Evolutionary conservation across 2,329 filamentous ascomycete species (phyloP).

Genomic region (Fusarium equiseti): DNA sequence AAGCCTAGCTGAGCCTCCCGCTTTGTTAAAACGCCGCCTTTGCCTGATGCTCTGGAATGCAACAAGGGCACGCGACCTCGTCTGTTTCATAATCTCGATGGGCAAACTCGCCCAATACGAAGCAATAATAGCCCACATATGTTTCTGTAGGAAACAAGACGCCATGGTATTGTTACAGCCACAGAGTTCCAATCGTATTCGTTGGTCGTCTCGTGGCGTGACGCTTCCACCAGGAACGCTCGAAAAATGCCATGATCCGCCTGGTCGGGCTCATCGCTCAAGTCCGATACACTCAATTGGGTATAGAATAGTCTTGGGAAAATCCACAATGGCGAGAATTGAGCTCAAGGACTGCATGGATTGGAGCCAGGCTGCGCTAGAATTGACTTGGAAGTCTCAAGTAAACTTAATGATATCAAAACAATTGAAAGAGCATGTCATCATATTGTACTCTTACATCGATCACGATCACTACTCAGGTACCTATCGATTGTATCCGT

Average conservation of each 20-base stretch:
- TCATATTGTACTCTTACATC: neutral
- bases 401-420: constrained; percentile 1
- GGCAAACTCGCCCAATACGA: constrained; percentile 8
- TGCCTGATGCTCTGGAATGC: constrained; percentile 36
- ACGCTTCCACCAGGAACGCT: constrained; percentile 12
- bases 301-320: constrained; percentile 10
- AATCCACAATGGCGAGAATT: constrained; percentile 6
- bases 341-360: constrained; percentile 1
- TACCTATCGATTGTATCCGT: neutral
- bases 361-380: constrained; percentile 7
- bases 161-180: constrained; percentile 7
- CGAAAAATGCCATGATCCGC: constrained; percentile 11
- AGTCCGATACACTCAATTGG: constrained; percentile 9
- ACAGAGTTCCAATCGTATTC: constrained; percentile 16
- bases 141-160: constrained; percentile 2
- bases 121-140: constrained; percentile 1
- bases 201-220: constrained; percentile 18
- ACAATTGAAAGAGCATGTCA: neutral
- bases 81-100: constrained; percentile 28
- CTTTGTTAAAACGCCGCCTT: constrained; percentile 17
- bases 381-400: constrained; percentile 5
- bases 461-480: neutral
- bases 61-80: constrained; percentile 16
- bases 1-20: constrained; percentile 78
- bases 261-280: constrained; percentile 10